These are phyloP conservation scores for Malassezia globosa DNA, from an alignment of 1,284 basidiomycete genomes.

Conservation along the genomic window DNA sequence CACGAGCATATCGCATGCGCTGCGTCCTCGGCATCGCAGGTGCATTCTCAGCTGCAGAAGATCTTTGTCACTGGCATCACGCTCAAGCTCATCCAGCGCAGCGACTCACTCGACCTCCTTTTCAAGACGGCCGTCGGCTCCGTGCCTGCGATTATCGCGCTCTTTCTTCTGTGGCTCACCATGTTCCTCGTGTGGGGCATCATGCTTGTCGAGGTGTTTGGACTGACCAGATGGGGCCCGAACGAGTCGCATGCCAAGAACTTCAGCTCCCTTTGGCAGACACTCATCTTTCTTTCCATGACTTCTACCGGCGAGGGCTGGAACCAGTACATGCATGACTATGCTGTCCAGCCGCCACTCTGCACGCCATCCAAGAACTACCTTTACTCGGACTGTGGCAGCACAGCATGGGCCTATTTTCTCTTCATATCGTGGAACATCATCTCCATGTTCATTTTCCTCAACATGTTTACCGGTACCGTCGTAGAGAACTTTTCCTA, in stretches of 20 bases:
- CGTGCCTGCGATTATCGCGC: slow-evolving; percentile 71
- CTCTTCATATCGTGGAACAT: slow-evolving; percentile 95
- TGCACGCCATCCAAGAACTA: slow-evolving; percentile 61
- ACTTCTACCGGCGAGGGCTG: slow-evolving; percentile 51
- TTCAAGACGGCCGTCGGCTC: slow-evolving; percentile 91
- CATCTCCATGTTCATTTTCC: slow-evolving; percentile 71
- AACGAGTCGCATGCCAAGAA: slow-evolving; percentile 66
- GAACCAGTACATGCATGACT: slow-evolving; percentile 47
- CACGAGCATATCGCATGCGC: slow-evolving; percentile 59
- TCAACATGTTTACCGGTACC: slow-evolving; percentile 70
- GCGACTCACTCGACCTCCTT: slow-evolving; percentile 78
- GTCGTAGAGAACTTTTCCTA: slow-evolving; percentile 95
- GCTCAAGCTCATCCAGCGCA: slow-evolving; percentile 85
- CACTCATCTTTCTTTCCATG: slow-evolving; percentile 68
- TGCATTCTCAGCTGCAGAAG: slow-evolving; percentile 66
- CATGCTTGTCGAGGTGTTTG: slow-evolving; percentile 81
- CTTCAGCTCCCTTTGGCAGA: slow-evolving; percentile 66
- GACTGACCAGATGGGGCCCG: slow-evolving; percentile 70
- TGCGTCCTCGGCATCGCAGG: slow-evolving; percentile 19
- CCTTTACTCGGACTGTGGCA: slow-evolving; percentile 77
- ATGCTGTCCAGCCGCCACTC: slow-evolving; percentile 59
- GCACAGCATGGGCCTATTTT: slow-evolving; percentile 67
- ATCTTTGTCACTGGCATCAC: slow-evolving; percentile 84
- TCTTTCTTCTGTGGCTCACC: slow-evolving; percentile 79
- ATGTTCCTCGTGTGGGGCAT: slow-evolving; percentile 88